These are phyloP conservation scores for Cicer pinnatifidum DNA, from an alignment of 306 rosid species.

Conservation along the genomic window DNA sequence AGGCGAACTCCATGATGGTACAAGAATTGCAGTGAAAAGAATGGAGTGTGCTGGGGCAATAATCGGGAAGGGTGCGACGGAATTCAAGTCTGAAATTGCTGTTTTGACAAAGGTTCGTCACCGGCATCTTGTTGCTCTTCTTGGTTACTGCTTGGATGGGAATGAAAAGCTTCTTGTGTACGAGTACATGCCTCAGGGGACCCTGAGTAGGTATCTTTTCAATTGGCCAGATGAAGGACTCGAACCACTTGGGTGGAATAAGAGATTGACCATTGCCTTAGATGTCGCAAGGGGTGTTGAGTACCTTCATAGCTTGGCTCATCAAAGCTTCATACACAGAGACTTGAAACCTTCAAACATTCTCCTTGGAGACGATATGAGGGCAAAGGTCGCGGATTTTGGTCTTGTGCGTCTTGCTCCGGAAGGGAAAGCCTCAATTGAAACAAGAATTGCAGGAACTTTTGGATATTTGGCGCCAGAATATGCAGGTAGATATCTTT, in stretches of 20 bases:
- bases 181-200: constrained; percentile 95
- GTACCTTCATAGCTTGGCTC: constrained; percentile 92
- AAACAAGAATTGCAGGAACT: constrained; percentile 90
- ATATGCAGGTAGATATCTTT: constrained; percentile 71
- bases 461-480: constrained; percentile 95
- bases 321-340: constrained; percentile 91
- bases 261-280: constrained; percentile 73
- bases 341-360: constrained; percentile 93
- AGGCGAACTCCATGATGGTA: constrained; percentile 89
- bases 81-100: constrained; percentile 85
- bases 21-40: constrained; percentile 85
- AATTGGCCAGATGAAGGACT: constrained; percentile 87
- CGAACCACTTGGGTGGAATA: constrained; percentile 76
- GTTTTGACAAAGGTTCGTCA: constrained; percentile 93
- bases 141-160: constrained; percentile 93
- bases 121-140: constrained; percentile 86
- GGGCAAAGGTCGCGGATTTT: constrained; percentile 92
- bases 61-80: constrained; percentile 72
- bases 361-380: constrained; percentile 96
- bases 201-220: constrained; percentile 78
- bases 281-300: constrained; percentile 95
- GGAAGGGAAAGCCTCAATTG: constrained; percentile 88
- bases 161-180: constrained; percentile 86
- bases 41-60: constrained; percentile 78
- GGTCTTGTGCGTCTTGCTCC: constrained; percentile 96